A percentile compares a stretch with the other conserved stretches of the same genome.
Conservation (phyloP, 2,329 filamentous ascomycete species). For the Aspergillus tamarii region DNA sequence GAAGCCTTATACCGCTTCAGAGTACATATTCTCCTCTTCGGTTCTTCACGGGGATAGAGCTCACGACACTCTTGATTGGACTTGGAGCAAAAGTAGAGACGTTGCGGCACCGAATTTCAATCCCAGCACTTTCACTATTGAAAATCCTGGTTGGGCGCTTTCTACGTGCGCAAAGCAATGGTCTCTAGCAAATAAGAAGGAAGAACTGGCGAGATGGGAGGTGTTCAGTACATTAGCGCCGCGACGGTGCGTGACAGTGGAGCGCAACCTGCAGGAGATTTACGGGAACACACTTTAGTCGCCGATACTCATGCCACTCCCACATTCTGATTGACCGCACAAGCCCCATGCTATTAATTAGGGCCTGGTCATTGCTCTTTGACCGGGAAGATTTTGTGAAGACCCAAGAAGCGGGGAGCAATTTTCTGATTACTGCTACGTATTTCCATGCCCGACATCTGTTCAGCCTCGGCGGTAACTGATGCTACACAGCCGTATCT, state of each 20-base stretch:
- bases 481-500: constrained; percentile 2
- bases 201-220: constrained; percentile 12
- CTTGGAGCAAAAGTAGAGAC: background rate
- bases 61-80: constrained; percentile 16
- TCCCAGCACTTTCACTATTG: constrained; percentile 5
- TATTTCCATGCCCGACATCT: background rate
- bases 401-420: constrained; percentile 14
- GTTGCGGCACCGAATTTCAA: background rate
- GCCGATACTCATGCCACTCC: constrained; percentile 17
- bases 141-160: constrained; percentile 20
- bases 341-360: constrained; percentile 1
- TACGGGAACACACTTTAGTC: constrained; percentile 24
- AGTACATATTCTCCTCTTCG: constrained; percentile 12
- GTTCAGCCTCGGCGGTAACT: background rate
- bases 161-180: constrained; percentile 8
- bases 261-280: constrained; percentile 23
- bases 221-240: constrained; percentile 18
- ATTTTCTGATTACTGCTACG: background rate
- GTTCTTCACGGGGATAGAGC: constrained; percentile 20
- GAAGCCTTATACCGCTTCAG: background rate
- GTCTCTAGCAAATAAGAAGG: constrained; percentile 14
- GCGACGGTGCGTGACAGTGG: constrained; percentile 23
- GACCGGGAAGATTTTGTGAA: constrained; percentile 14
- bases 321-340: constrained; percentile 19
- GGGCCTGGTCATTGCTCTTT: constrained; percentile 2